Conservation (phyloP, 257 asterid genomes). For the Ligustrum vulgare region DNA sequence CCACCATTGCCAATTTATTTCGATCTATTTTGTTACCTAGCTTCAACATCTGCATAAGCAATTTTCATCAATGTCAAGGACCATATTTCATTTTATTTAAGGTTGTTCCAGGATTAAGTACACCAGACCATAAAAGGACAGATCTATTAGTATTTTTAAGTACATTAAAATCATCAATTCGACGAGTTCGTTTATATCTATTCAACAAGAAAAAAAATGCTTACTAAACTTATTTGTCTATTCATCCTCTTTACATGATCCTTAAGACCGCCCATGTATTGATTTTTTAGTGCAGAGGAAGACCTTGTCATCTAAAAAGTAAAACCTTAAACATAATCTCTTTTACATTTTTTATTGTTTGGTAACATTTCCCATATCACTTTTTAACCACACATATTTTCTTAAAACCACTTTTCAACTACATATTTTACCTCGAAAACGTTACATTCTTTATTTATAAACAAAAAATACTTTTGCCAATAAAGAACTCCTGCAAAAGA, state of each 20-base stretch:
- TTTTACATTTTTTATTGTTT: background rate
- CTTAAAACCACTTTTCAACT: no score
- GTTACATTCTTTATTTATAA: no score
- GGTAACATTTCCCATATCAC: no score
- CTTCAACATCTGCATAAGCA: slow-evolving; percentile 37
- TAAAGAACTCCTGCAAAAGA: background rate
- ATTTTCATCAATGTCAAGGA: background rate
- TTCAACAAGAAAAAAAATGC: background rate
- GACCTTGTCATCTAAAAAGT: background rate
- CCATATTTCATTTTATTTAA: background rate
- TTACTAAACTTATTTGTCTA: background rate
- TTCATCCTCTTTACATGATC: background rate
- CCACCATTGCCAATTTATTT: slow-evolving; percentile 35
- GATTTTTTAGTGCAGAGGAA: background rate
- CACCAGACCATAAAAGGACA: no score
- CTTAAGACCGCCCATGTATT: background rate
- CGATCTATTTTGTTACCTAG: slow-evolving; percentile 34
- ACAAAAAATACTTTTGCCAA: no score
- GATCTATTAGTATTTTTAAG: no score
- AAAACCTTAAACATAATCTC: background rate
- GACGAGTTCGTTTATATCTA: background rate
- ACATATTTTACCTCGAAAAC: no score
- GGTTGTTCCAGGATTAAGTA: background rate
- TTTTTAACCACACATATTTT: no score
- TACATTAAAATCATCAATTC: no score